Base-by-base conservation (phyloP, 2,329 filamentous ascomycete genomes). In the Akanthomyces muscarius region DNA sequence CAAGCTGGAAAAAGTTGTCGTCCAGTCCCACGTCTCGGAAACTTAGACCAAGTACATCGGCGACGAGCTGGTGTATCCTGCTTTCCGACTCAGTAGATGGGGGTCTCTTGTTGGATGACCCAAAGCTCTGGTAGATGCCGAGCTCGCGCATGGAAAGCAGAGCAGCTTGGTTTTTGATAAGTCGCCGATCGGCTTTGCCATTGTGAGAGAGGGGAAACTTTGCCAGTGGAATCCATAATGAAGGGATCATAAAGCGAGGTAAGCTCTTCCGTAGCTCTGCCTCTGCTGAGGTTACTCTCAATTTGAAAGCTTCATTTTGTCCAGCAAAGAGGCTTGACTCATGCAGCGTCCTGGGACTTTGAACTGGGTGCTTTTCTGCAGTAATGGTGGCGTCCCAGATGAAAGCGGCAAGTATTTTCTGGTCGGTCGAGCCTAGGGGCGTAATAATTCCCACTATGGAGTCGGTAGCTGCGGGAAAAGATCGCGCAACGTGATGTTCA, bases 1-100 rank as follows among this genome's bases (percentile, higher is more conserved):
- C 79, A 0, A 80, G 71, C 1, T 71, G 72, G 71, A 81, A 80
- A 67, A 81, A 81, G 66, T 76, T 78, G 64, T 78, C 74, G 5
- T 78, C 72, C 4, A 71, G 61, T 6, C 74, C 72, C 21, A 80
- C 75, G 16, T 52, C 41, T 10, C 36, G 41, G 11, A 47, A 21
- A 7, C 44, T 47, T 3, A 62, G 16, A 18, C 45, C 48, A 16
- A 65, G 58, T 11, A 62, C 21, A n/a, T 25, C 23, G 23, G 25
- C n/a, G 47, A 55, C 63, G 58, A 66, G 13, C 25, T 14, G 8
- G n/a, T 42, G 36, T 21, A 64, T 23, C 56, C 30, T 18, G 25
- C 13, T 36, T 23, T 57, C 64, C 53, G 30, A 11, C 30, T 65
- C 54, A 7, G 21, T 52, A 42, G 23, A 14, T 5, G 57, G 55